Conservation (phyloP, 2,329 filamentous ascomycete species). For the Botrytis elliptica region DNA sequence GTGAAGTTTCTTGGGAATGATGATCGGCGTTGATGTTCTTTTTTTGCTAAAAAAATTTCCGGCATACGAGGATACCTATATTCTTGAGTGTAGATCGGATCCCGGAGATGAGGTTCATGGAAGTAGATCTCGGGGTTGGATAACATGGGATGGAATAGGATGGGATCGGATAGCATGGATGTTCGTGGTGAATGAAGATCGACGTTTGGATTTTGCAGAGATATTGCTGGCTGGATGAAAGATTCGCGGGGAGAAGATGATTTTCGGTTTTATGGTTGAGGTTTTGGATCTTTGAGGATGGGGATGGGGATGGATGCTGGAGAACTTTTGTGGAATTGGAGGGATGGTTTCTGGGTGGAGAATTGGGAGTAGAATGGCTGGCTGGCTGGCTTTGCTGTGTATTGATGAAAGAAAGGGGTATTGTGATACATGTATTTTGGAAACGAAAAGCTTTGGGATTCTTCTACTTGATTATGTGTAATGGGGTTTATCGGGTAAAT, state of each 20-base stretch:
- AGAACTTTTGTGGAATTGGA: not conserved
- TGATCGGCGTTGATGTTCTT: too few relatives aligned
- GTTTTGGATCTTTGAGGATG: not conserved
- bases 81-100: not conserved
- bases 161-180: too few relatives aligned
- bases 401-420: too few relatives aligned
- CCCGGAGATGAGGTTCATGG: not conserved
- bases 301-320: too few relatives aligned
- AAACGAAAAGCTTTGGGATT: not conserved
- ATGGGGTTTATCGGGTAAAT: not conserved
- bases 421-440: not conserved
- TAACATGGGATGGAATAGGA: too few relatives aligned
- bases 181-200: not conserved
- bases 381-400: not conserved
- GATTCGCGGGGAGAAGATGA: not conserved
- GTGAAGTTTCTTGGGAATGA: too few relatives aligned
- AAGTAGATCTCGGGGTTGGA: too few relatives aligned
- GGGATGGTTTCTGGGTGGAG: not conserved
- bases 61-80: too few relatives aligned
- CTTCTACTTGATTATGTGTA: fast-evolving
- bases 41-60: too few relatives aligned
- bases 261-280: not conserved
- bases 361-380: not conserved
- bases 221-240: not conserved
- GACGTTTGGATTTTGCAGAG: not conserved